phyloP scores from a whole-genome alignment of 805 yeast genomes.

The Saturnispora saitoi region DNA sequence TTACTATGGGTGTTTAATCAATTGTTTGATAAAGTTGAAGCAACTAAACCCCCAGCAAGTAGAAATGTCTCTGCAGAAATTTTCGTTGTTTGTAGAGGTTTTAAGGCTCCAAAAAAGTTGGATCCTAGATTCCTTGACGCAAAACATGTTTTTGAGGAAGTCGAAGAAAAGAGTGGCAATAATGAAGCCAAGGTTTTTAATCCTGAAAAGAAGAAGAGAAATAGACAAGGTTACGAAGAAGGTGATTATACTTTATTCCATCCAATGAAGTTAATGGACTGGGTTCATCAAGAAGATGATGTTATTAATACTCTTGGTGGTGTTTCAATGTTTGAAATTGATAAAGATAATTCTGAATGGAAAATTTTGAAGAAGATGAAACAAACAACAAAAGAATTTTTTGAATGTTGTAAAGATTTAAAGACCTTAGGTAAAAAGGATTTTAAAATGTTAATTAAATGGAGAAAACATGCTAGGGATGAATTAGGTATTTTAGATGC shows the following conservation, averaged over 20 bases:
- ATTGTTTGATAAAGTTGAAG: conserved; percentile 91
- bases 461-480: conserved; percentile 83
- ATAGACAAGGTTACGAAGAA: conserved; percentile 95
- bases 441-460: conserved; percentile 72
- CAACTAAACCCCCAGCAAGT: conserved; percentile 97
- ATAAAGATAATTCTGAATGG: conserved; percentile 63
- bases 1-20: conserved; percentile 97
- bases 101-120: conserved; percentile 90
- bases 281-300: conserved; percentile 63
- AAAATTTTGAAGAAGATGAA: conserved; percentile 60
- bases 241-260: conserved; percentile 75
- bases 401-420: conserved; percentile 81
- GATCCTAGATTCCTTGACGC: conserved; percentile 93
- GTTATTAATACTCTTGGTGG: conserved; percentile 79
- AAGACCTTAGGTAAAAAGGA: conserved; percentile 93
- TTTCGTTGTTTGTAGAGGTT: conserved; percentile 92
- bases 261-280: conserved; percentile 66
- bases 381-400: conserved; percentile 68
- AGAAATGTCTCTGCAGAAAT: conserved; percentile 99
- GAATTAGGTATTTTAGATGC: conserved; percentile 57
- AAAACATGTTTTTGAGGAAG: conserved; percentile 87
- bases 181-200: conserved; percentile 89
- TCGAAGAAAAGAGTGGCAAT: conserved; percentile 63
- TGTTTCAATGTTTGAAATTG: conserved; percentile 54
- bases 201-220: conserved; percentile 85